These are phyloP conservation scores for Coniosporium tulheliwenetii DNA, from an alignment of 2,329 filamentous ascomycete genomes.

Conservation along the genomic window DNA sequence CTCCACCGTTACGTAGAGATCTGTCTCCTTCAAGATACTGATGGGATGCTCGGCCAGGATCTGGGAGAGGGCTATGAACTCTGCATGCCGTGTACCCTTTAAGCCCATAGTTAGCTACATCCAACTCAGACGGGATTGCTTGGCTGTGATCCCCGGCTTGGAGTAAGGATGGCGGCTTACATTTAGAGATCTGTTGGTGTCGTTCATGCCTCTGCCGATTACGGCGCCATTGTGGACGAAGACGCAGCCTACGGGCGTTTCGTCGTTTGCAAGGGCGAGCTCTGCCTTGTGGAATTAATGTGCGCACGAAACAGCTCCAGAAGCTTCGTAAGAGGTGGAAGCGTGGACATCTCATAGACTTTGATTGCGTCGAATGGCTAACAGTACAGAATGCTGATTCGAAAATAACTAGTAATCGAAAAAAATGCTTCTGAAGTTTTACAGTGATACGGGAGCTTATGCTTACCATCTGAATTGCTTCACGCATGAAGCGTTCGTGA, in stretches of 20 bases:
- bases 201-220: slow-evolving; percentile 89
- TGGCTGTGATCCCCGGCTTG: background rate
- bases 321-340: background rate
- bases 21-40: slow-evolving; percentile 53
- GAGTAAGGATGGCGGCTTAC: slow-evolving; percentile 18
- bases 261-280: slow-evolving; percentile 67
- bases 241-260: slow-evolving; percentile 94
- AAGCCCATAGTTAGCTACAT: no score
- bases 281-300: slow-evolving; percentile 46
- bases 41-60: slow-evolving; percentile 50
- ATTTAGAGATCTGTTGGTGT: slow-evolving; percentile 76
- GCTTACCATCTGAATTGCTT: slow-evolving; percentile 70
- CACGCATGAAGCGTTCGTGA: slow-evolving; percentile 59
- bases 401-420: background rate
- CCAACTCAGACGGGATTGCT: background rate
- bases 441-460: background rate
- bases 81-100: slow-evolving; percentile 82
- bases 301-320: background rate
- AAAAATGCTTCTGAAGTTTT: background rate
- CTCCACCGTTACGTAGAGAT: slow-evolving; percentile 93
- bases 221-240: slow-evolving; percentile 66
- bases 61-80: slow-evolving; percentile 71
- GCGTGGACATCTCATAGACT: background rate
- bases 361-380: background rate
- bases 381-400: slow-evolving; percentile 1